phyloP scores from a whole-genome alignment of 371 early-diverging fungal genomes.

The Phascolomyces articulosus region DNA sequence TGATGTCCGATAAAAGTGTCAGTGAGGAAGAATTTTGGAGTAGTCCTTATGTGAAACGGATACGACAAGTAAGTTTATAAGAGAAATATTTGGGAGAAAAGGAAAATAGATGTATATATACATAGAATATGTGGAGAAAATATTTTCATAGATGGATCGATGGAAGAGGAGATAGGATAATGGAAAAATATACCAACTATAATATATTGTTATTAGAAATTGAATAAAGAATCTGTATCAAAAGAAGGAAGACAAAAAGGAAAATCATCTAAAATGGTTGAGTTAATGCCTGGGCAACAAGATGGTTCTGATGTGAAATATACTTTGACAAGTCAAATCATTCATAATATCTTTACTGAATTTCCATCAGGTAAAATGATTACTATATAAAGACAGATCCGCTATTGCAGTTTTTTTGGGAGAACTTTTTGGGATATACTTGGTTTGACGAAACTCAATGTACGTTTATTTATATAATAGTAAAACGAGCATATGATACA shows the following conservation, averaged over 20 bases:
- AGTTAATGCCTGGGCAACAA: constrained; percentile 76
- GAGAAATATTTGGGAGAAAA: neutral
- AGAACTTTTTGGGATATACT: too few relatives aligned
- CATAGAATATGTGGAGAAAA: too few relatives aligned
- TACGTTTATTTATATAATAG: constrained; percentile 36
- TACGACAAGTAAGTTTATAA: constrained; percentile 30
- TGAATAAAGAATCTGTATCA: constrained; percentile 73
- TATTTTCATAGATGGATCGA: too few relatives aligned
- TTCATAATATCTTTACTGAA: constrained; percentile 88
- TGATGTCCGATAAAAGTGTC: constrained; percentile 69
- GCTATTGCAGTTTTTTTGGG: too few relatives aligned
- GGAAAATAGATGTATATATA: neutral
- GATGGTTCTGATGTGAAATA: constrained; percentile 84
- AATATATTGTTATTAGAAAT: constrained; percentile 60
- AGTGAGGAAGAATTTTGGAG: constrained; percentile 94
- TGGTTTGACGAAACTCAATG: too few relatives aligned
- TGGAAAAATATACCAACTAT: too few relatives aligned
- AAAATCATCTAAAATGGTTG: constrained; percentile 81
- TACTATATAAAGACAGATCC: too few relatives aligned
- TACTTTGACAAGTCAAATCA: constrained; percentile 86
- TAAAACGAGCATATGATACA: constrained; percentile 81
- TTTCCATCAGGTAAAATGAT: too few relatives aligned
- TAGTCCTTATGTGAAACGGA: constrained; percentile 65
- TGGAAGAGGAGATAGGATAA: too few relatives aligned
- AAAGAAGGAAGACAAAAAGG: constrained; percentile 80